Base-by-base conservation (phyloP, 2,329 filamentous ascomycete genomes). In the Arthrobotrys sphaeroides region DNA sequence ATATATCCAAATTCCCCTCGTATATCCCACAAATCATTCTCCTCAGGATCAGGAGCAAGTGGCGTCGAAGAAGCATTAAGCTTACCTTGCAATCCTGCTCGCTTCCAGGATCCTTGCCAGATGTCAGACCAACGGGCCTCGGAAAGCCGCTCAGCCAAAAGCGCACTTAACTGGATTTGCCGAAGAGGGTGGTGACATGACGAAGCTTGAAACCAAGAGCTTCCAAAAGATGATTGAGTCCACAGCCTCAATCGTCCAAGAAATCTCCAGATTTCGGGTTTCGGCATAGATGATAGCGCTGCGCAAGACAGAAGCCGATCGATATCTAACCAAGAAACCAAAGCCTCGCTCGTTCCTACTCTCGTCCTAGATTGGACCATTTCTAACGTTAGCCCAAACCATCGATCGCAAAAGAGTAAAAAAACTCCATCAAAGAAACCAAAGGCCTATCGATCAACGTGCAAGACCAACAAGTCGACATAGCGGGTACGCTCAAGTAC, bases 61-160 rank as follows among this genome's bases (percentile, higher is more conserved):
- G 24, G 16, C n/a, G 12, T 40, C 12, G 5, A n/a, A 6, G 13
- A 16, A 28, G 28, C 47, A 33, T 69, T 53, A 43, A 53, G 33
- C 66, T 69, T 60, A 61, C 28, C 26, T 38, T 9, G 16, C 66
- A 36, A 45, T 28, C 9, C 31, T 6, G n/a, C 24, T 49, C 26
- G 38, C 53, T 70, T 42, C 53, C 36, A 12, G 13, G 24, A 70
- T n/a, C 66, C 55, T 51, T 62, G 66, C 60, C 53, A 45, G 33
- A 53, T 61, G 55, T 70, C 65, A 69, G 65, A 61, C 53, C 22
- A 69, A 42, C 40, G 26, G 28, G 5, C 53, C 33, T 42, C 53
- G 53, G 36, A 26, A 59, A 59, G 53, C 51, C 51, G 51, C 51
- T 36, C 62, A 47, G 51, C 65, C 65, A 69, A 69, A 69, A 69